phyloP scores from a whole-genome alignment of 2,329 filamentous ascomycete species.

The Paraphoma sp. region DNA sequence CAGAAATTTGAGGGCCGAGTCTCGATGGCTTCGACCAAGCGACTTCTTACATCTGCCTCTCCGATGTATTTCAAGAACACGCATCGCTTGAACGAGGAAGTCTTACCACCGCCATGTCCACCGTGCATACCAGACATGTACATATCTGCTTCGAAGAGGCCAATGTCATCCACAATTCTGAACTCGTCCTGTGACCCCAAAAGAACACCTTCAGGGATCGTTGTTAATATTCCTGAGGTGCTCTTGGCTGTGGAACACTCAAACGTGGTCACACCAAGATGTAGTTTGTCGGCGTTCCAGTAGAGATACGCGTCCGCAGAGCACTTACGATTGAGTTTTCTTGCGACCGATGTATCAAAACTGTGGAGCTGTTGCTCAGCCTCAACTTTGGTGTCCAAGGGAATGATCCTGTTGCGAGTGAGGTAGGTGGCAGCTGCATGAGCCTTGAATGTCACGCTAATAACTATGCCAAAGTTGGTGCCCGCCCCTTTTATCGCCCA shows the following conservation, averaged over 20 bases:
- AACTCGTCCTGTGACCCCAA: conserved; percentile 43
- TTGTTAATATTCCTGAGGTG: conserved; percentile 10
- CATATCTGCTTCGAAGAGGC: conserved; percentile 66
- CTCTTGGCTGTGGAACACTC: conserved; percentile 44
- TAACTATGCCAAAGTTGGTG: conserved; percentile 65
- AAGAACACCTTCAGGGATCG: conserved; percentile 18
- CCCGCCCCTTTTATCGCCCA: conserved; percentile 67
- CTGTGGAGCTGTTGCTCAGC: conserved; percentile 46
- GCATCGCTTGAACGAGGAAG: conserved; percentile 70
- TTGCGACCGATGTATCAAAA: conserved; percentile 51
- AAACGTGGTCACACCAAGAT: conserved; percentile 61
- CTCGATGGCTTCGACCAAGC: conserved; percentile 56
- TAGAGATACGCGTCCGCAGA: conserved; percentile 66
- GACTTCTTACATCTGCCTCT: conserved; percentile 34
- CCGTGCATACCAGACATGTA: conserved; percentile 67
- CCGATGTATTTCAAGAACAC: conserved; percentile 63
- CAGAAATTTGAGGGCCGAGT: conserved; percentile 60
- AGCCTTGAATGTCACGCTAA: conserved; percentile 61
- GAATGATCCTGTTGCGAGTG: conserved; percentile 34
- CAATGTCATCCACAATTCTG: conserved; percentile 55
- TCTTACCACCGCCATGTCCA: conserved; percentile 65
- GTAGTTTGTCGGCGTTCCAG: conserved; percentile 53
- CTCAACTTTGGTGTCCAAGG: conserved; percentile 35
- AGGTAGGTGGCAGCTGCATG: conserved; percentile 52
- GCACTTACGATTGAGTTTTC: conserved; percentile 48